A percentile compares a stretch with the other conserved stretches of the same genome.
These are phyloP conservation scores for Mortierella sp. DNA, from an alignment of 371 early-diverging fungal species.

Conservation along the genomic window DNA sequence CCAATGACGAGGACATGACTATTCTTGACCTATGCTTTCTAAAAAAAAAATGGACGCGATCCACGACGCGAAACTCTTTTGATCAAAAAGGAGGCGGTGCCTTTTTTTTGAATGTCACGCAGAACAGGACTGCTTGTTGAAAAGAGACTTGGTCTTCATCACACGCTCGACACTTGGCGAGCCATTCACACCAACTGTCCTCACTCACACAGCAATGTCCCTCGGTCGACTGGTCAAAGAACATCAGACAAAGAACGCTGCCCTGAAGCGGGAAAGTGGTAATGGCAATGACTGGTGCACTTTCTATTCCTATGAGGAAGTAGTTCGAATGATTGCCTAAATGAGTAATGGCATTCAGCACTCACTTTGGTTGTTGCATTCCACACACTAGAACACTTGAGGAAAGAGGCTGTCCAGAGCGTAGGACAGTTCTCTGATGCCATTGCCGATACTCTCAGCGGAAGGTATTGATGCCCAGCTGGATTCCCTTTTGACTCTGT, in stretches of 20 bases:
- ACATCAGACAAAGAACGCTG: slow-evolving; percentile 62
- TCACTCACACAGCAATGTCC: slow-evolving; percentile 36
- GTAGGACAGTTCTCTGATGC: slow-evolving; percentile 67
- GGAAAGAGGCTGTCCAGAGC: slow-evolving; percentile 66
- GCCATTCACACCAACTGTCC: neutral
- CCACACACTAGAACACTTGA: slow-evolving; percentile 63
- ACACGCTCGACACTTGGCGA: neutral
- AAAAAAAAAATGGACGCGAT: no score
- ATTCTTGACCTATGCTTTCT: no score
- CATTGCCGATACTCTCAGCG: slow-evolving; percentile 69
- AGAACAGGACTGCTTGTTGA: no score
- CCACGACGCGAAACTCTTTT: no score
- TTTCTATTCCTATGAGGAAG: neutral
- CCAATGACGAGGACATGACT: no score
- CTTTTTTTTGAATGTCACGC: no score
- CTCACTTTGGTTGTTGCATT: neutral
- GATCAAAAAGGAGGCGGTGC: no score
- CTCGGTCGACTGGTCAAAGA: slow-evolving; percentile 60
- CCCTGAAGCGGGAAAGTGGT: slow-evolving; percentile 63
- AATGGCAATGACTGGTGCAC: neutral
- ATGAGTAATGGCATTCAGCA: neutral
- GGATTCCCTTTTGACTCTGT: neutral
- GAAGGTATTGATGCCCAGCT: no score
- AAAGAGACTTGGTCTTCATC: no score
- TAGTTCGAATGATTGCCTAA: no score